These are phyloP conservation scores for Suillus variegatus DNA, from an alignment of 768 basidiomycete genomes.

Conservation along the genomic window DNA sequence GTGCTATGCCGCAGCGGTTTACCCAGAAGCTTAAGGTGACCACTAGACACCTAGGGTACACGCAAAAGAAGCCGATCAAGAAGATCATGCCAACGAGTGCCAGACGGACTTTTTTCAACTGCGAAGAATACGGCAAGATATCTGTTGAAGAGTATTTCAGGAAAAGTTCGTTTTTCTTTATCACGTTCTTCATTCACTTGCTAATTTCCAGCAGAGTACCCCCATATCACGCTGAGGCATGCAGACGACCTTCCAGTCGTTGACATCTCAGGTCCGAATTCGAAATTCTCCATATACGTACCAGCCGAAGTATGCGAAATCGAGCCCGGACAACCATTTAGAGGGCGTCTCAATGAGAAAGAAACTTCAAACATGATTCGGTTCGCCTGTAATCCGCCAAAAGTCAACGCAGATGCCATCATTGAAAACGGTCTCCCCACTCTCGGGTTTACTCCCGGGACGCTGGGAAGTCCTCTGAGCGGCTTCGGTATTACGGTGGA, in stretches of 20 bases:
- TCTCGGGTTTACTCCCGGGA: conserved; percentile 50
- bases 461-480: conserved; percentile 36
- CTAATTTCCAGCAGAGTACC: conserved; percentile 49
- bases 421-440: conserved; percentile 54
- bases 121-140: conserved; percentile 54
- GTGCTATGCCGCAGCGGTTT: conserved; percentile 48
- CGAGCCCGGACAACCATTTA: conserved; percentile 55
- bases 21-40: conserved; percentile 57
- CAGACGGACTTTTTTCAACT: conserved; percentile 51
- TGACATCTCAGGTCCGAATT: conserved; percentile 45
- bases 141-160: conserved; percentile 67
- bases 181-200: conserved; percentile 9
- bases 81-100: conserved; percentile 42
- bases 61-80: conserved; percentile 47
- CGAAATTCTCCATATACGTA: conserved; percentile 39
- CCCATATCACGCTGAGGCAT: conserved; percentile 45
- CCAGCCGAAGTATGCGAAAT: conserved; percentile 78
- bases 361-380: conserved; percentile 72
- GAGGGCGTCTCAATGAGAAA: conserved; percentile 55
- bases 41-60: conserved; percentile 57
- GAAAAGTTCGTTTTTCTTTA: conserved; percentile 47
- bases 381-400: conserved; percentile 64
- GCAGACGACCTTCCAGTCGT: conserved; percentile 55
- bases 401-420: conserved; percentile 58
- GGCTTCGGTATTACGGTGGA: conserved; percentile 63